Base-by-base conservation (phyloP, 495 filamentous ascomycete genomes). In the Gamarada debralockiae region DNA sequence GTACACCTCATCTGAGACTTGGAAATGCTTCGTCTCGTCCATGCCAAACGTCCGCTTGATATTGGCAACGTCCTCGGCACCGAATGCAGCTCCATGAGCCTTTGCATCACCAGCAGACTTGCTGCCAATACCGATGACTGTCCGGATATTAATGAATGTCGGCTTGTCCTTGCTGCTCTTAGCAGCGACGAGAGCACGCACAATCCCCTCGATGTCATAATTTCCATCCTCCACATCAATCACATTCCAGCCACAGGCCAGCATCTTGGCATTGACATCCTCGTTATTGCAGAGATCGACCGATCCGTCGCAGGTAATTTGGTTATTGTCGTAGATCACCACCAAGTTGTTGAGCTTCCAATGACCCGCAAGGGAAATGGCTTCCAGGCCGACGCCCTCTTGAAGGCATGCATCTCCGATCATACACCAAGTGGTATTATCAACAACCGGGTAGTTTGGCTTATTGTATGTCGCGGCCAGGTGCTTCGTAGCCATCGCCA, bases 271-370 rank as follows among this genome's bases (percentile, higher is more conserved):
- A 50, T 81, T 82, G 25, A 82, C 68, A 56, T 83, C 76, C 53
- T 85, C 80, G 2, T 72, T 78, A 55, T 78, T 79, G 15, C 69
- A 72, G 3, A 78, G 53, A 46, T 83, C 79, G 8, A 77, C 72
- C 0, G 69, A 70, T n/a, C 81, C 80, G 50, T 83, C 79, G 56
- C 78, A 82, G 14, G 78, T 79, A 14, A 82, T 65, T 50, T 80
- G 69, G 60, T 84, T 84, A 60, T 84, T 80, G 61, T 84, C 78
- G 48, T 79, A 81, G 23, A 83, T 76, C 21, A 82, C 59, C 5
- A 70, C 71, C 24, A 84, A 61, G 56, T 82, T 80, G 59, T 78
- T 70, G 7, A 83, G 71, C 41, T 70, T 69, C 59, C 70, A 73
- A 57, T 80, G 74, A 5, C 79, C 80, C 2, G 79, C 80, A 12